Conservation (phyloP, 2,329 filamentous ascomycete genomes). For the Metarhizium rileyi region DNA sequence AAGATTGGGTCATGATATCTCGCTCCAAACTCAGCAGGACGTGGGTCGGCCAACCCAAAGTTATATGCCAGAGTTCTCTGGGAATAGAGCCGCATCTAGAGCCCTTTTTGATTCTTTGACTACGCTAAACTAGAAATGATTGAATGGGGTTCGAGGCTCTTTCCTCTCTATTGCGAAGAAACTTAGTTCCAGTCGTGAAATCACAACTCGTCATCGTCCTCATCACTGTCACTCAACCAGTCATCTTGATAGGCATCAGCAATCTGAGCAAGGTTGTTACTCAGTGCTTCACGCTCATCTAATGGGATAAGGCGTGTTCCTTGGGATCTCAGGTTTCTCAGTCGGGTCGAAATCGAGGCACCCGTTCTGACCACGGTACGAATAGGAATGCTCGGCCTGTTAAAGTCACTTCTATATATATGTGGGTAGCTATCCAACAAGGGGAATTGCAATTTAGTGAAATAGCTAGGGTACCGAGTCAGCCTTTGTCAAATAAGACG, state of each 20-base stretch:
- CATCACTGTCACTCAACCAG: slow-evolving; percentile 69
- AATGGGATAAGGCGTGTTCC: slow-evolving; percentile 54
- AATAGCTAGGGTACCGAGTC: slow-evolving; percentile 3
- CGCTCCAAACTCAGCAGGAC: background rate
- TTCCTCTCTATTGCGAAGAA: background rate
- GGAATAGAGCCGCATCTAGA: background rate
- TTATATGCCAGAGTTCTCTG: background rate
- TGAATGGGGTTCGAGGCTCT: background rate
- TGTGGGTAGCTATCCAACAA: slow-evolving; percentile 74
- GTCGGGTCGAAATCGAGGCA: slow-evolving; percentile 56
- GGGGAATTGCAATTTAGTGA: slow-evolving; percentile 32
- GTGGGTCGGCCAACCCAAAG: background rate
- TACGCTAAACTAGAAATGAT: background rate
- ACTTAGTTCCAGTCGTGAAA: background rate
- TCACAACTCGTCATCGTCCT: slow-evolving; percentile 51
- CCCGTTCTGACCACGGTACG: slow-evolving; percentile 62
- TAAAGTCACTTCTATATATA: slow-evolving; percentile 48
- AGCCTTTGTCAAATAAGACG: background rate
- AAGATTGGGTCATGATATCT: background rate
- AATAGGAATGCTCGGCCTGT: slow-evolving; percentile 27
- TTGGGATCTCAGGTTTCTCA: slow-evolving; percentile 56
- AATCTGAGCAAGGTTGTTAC: slow-evolving; percentile 71
- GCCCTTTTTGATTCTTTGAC: background rate
- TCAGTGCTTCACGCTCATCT: slow-evolving; percentile 76
- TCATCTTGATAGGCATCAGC: slow-evolving; percentile 84